Percentiles rank a stretch among this genome's conserved stretches.
Conservation (phyloP, 2,329 filamentous ascomycete genomes). For the Neoarthrinium moseri region DNA sequence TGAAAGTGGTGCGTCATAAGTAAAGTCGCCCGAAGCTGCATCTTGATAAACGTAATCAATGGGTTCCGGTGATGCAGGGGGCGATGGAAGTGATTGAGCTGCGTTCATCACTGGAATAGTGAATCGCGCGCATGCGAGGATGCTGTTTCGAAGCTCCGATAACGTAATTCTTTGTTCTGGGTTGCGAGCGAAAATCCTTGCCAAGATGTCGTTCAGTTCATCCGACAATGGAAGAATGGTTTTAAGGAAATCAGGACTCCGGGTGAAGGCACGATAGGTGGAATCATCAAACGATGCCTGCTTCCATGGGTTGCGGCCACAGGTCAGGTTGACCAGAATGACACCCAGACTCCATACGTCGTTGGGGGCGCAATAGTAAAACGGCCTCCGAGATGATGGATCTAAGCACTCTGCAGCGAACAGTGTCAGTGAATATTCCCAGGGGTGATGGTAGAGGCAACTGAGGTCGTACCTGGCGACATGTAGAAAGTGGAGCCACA, state of each 20-base stretch:
- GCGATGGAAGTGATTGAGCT: conserved; percentile 34
- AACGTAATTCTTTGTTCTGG: conserved; percentile 81
- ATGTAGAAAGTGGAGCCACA: conserved; percentile 99
- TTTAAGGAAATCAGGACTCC: conserved; percentile 83
- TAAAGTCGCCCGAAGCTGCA: conserved; percentile 42
- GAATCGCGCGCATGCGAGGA: conserved; percentile 74
- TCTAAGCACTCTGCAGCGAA: conserved; percentile 76
- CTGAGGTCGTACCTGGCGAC: conserved; percentile 87
- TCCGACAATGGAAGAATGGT: conserved; percentile 88
- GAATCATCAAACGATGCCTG: conserved; percentile 90
- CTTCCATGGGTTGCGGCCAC: conserved; percentile 98
- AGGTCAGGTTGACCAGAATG: conserved; percentile 95
- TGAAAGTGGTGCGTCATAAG: conserved; percentile 44
- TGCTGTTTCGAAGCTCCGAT: conserved; percentile 72
- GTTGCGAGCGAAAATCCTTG: conserved; percentile 83
- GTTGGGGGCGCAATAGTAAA: conserved; percentile 90
- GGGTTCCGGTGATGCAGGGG: conserved; percentile 42
- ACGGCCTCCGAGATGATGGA: conserved; percentile 70
- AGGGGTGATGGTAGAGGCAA: conserved; percentile 12
- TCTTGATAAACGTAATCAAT: conserved; percentile 50
- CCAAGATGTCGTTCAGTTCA: conserved; percentile 85
- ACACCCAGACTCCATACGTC: conserved; percentile 99
- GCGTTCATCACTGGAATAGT: conserved; percentile 47
- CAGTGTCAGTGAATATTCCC: conserved; percentile 16
- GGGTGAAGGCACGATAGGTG: conserved; percentile 88